These are phyloP conservation scores for Lenwebbia sp. DNA, from an alignment of 345 rosid species.

Conservation along the genomic window DNA sequence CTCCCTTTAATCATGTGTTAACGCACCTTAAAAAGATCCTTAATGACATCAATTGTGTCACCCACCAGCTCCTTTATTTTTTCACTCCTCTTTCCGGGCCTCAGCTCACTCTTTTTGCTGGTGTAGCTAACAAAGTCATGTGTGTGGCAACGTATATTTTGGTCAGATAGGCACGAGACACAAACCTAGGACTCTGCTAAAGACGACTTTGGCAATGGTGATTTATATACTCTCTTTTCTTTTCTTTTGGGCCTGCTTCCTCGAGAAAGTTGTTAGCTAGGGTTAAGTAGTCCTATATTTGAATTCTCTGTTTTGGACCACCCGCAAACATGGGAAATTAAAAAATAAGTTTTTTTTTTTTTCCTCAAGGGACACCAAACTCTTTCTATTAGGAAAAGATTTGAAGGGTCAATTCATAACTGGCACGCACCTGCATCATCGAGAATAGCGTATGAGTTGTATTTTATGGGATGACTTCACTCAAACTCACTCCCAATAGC, in stretches of 20 bases:
- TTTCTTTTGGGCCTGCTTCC: background rate
- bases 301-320: background rate
- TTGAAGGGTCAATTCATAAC: background rate
- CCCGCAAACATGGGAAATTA: background rate
- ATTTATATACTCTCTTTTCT: background rate
- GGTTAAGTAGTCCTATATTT: background rate
- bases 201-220: background rate
- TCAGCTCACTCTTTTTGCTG: background rate
- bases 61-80: background rate
- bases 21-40: background rate
- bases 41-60: background rate
- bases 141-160: background rate
- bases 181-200: background rate
- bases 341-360: background rate
- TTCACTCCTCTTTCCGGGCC: background rate
- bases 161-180: background rate
- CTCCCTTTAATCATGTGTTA: background rate
- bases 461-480: background rate
- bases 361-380: background rate
- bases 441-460: background rate
- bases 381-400: background rate
- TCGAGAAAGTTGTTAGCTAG: background rate
- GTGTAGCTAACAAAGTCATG: background rate
- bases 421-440: background rate
- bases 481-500: background rate